Evolutionary conservation across 441 rosid genomes (phyloP), one percentile per base, ranked within the genome.

Genomic region (Bocquillonia castaneifolia): DNA sequence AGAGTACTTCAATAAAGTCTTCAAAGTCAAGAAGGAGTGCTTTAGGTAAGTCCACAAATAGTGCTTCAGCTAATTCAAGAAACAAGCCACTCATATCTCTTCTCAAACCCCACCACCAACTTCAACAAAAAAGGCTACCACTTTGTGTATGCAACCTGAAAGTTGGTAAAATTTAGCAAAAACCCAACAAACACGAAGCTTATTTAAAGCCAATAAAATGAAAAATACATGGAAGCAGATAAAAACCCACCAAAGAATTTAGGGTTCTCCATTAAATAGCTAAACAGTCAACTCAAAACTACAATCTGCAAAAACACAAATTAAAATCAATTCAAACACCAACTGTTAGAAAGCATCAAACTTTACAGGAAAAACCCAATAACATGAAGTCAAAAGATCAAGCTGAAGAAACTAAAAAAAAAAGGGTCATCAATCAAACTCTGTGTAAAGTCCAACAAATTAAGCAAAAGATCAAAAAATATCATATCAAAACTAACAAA

Each of bases 41-140:
- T 50, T 50, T 50, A 50, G 54, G 54, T 20, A 50, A 50, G 25
- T 50, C 54, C 54, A 50, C 54, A 50, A 50, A 50, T 12, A 50
- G 26, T n/a, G 10, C 54, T 50, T 50, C 25, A 20, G 54, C 54
- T 50, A 50, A 20, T 50, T 82, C 81, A 37, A 85, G 69, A 69
- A 82, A 77, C 78, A 82, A 78, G 50, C 79, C 82, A 71, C 67
- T 79, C 86, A 80, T 71, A 37, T 76, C 86, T 64, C n/a, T 64
- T 52, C 13, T 62, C 65, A 14, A 69, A 50, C 45, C 29, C 59
- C 63, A 57, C 59, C 63, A 57, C 28, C 56, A 25, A 57, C 45
- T 48, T 48, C 15, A 61, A 20, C 66, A 65, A 20, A 62, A 60
- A 45, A 44, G 25, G 10, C 13, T 28, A 61, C 28, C 32, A 20